A percentile compares a stretch with the other conserved stretches of the same genome.
These are phyloP conservation scores for Escovopsis sp. DNA, from an alignment of 2,329 filamentous ascomycete species.

Conservation along the genomic window DNA sequence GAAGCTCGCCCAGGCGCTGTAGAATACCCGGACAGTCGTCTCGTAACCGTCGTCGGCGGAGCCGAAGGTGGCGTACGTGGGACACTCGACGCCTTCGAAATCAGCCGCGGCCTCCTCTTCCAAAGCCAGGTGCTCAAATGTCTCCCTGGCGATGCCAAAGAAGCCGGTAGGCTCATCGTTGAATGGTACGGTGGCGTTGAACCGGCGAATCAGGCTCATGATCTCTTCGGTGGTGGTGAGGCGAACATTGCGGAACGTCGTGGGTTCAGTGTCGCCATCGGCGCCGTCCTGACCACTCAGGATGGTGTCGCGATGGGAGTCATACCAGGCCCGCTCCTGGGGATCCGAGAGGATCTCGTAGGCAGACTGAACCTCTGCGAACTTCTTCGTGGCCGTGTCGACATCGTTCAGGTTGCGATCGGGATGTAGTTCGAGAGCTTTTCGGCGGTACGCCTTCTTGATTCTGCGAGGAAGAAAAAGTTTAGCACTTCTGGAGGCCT, in stretches of 20 bases:
- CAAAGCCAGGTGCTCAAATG: constrained; percentile 63
- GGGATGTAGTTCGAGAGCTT: constrained; percentile 85
- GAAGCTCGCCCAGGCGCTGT: constrained; percentile 67
- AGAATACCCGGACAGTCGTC: constrained; percentile 66
- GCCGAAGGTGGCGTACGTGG: constrained; percentile 74
- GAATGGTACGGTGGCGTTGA: constrained; percentile 65
- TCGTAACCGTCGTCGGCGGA: constrained; percentile 61
- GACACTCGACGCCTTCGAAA: constrained; percentile 44
- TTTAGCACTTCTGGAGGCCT: not conserved
- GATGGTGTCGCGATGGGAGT: constrained; percentile 81
- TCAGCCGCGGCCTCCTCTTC: constrained; percentile 68
- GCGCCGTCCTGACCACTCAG: constrained; percentile 47
- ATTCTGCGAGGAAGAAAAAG: constrained; percentile 38
- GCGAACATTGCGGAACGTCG: constrained; percentile 52
- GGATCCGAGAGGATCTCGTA: constrained; percentile 94
- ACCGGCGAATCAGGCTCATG: constrained; percentile 61
- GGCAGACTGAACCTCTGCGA: constrained; percentile 83
- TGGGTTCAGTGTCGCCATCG: constrained; percentile 32
- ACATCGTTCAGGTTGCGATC: constrained; percentile 84
- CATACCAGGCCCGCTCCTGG: constrained; percentile 95
- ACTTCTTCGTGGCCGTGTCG: constrained; percentile 68
- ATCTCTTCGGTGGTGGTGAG: constrained; percentile 74
- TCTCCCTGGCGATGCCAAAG: constrained; percentile 62
- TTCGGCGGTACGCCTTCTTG: constrained; percentile 82
- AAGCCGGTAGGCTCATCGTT: constrained; percentile 71